Evolutionary conservation across 1,139 yeast genomes (phyloP), one percentile per base, ranked within the genome.

Genomic region (Lizanozyma gosingica): DNA sequence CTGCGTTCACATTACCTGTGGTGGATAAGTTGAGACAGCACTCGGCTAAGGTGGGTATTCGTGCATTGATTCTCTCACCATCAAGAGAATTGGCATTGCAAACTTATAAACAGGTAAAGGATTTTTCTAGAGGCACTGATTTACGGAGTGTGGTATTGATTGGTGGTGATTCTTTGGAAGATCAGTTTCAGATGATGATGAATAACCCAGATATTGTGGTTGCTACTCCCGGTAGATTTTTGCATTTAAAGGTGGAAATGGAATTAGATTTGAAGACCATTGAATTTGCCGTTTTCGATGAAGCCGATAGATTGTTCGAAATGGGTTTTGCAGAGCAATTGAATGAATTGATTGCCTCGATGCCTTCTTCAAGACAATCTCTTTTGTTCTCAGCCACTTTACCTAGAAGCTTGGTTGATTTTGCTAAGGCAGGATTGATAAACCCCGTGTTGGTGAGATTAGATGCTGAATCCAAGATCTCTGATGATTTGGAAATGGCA

Each of bases 101-200:
- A 62, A 92, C 98, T 0, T 75, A 76, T 56, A 85, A 80, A 55
- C 95, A 86, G 45, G 84, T 92, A 33, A 87, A 84, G 52, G 98
- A 94, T 43, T 90, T 94, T 54, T 67, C 92, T 22, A 74, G 71
- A 45, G 95, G 95, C 2, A 80, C 95, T 1, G 94, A 88, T 55
- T 69, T 94, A 48, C 75, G 96, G 53, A 70, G 87, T 16, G 78
- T 84, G 4, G 69, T 90, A 39, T 65, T 94, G 34, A 92, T 94
- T 43, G 99, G 99, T 65, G 99, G 99, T 65, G 98, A 92, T 56
- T 84, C 96, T 4, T 69, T 94, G 52, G 98, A 94, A 55, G 97
- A 92, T 43, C 98, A 94, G 64, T 94, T 94, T 57, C 73, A 85
- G 15, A 78, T 85, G 56, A 87, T 94, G 94, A 82, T 88, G 85